Percentiles rank a stretch among this genome's conserved stretches.
These are phyloP conservation scores for Phlegmacium glaucopus DNA, from an alignment of 768 basidiomycete species.

Conservation along the genomic window DNA sequence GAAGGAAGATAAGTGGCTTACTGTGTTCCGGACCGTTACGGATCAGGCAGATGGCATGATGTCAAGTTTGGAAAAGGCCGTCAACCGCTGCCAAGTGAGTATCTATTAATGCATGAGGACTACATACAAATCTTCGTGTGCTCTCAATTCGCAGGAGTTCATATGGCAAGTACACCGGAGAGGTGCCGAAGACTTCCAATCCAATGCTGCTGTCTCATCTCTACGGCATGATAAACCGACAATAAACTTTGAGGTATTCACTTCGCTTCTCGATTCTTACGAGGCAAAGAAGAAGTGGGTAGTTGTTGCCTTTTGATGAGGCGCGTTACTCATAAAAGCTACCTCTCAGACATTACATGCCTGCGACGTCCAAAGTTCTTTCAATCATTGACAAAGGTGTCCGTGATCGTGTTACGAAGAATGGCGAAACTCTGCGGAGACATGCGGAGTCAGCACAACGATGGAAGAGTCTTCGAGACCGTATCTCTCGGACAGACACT, in stretches of 20 bases:
- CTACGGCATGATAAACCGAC: slow-evolving; percentile 50
- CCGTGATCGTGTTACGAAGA: slow-evolving; percentile 90
- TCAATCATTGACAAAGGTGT: slow-evolving; percentile 94
- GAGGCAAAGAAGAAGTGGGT: slow-evolving; percentile 85
- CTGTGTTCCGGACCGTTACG: slow-evolving; percentile 89
- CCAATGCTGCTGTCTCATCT: slow-evolving; percentile 39
- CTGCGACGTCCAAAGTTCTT: slow-evolving; percentile 88
- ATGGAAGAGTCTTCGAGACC: slow-evolving; percentile 78
- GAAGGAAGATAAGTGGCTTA: slow-evolving; percentile 96
- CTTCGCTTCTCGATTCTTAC: slow-evolving; percentile 67
- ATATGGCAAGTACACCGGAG: slow-evolving; percentile 78
- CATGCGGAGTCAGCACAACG: slow-evolving; percentile 87
- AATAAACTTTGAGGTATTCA: slow-evolving; percentile 61
- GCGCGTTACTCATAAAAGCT: slow-evolving; percentile 9
- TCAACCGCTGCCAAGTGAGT: slow-evolving; percentile 83
- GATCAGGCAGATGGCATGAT: slow-evolving; percentile 99
- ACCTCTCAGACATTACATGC: slow-evolving; percentile 80
- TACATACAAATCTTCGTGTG: slow-evolving; percentile 3
- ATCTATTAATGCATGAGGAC: slow-evolving; percentile 5
- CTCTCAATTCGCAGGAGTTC: slow-evolving; percentile 60
- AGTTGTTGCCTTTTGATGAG: slow-evolving; percentile 8
- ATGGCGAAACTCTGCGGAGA: slow-evolving; percentile 88
- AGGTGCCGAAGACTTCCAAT: slow-evolving; percentile 38
- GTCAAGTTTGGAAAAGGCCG: slow-evolving; percentile 90
- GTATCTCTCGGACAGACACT: slow-evolving; percentile 74